Base-by-base conservation (phyloP, 2,329 filamentous ascomycete species). In the Diaporthe ampelina region DNA sequence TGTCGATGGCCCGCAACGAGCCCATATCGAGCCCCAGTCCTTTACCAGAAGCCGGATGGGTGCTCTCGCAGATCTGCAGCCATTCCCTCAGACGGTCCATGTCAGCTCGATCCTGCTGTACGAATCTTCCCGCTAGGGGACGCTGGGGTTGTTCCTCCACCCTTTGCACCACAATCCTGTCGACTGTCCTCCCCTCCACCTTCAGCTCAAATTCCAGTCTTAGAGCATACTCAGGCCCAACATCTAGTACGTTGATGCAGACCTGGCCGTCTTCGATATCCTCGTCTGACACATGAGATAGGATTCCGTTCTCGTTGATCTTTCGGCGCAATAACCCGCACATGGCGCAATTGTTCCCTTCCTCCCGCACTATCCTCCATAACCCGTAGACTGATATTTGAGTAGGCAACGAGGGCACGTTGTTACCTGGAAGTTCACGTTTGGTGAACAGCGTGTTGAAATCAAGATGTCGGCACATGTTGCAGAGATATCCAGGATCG, bases 231-330 rank as follows among this genome's bases (percentile, higher is more conserved):
- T 52, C 29, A 5, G 61, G 29, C 6, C 61, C 61, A 6, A 52
- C 43, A 3, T 67, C 61, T 9, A 67, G 19, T 35, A 67, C 61
- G 7, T 52, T 67, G 61, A 67, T 67, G 11, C 7, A 67, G 21
- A 67, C 35, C 6, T 24, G 43, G 43, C 61, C 29, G 5, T 37
- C 43, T 6, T 2, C 19, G 19, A 24, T 24, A n/a, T 67, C 61
- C 17, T 37, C 43, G 17, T n/a, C 29, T 17, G 61, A n/a, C 5
- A 35, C 17, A 8, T 5, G 5, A 21, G 43, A 24, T 37, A 67
- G 2, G 19, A 19, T 35, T 50, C 61, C 43, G 21, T 21, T 32
- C 19, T 19, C 19, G 0, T 17, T 1, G 43, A 67, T 8, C 21
- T 13, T 67, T 35, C 43, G 61, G 1, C 61, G 43, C 13, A 67